Evolutionary conservation across 179 eudicot genomes (phyloP), one percentile per base, ranked within the genome.

Genomic region (Monotropa hypopitys): DNA sequence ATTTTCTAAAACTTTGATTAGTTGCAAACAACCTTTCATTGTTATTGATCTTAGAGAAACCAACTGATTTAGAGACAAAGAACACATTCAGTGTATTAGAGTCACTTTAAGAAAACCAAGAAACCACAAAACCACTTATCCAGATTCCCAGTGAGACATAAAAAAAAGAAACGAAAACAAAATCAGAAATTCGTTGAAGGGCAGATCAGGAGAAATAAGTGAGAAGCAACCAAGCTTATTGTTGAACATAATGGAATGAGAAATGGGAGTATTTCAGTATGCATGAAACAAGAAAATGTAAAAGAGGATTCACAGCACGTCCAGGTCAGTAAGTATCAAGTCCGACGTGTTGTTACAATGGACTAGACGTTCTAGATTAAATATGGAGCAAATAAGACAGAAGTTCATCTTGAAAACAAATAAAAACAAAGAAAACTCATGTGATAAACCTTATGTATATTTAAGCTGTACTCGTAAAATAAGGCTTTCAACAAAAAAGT

Each of bases 401-500:
- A 11, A 54, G 61, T n/a, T n/a, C 59, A 53, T 6, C 20, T 54
- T 20, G 11, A 54, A n/a, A 54, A 54, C 26, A 9, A 54, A 20
- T 12, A 5, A 10, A 53, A 71, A 28, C 40, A 2, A 1, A 38
- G 3, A 38, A 72, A 72, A 13, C 35, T 50, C 47, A 20, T n/a
- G 45, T 15, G 7, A 15, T 28, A 38, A 74, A 28, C 16, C 40
- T 57, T 5, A 13, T 12, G 21, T n/a, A 21, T 26, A 16, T 40
- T 9, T 4, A 45, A 46, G 63, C 4, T 26, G 12, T 13, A 63
- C 16, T 4, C 23, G 7, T n/a, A n/a, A 74, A 53, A 5, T 21
- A 40, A 75, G 35, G 26, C 43, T 40, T 56, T 49, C 51, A 49
- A 66, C 42, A 35, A 75, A 82, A 56, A 3, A 50, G 65, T 54